Conservation (phyloP, 2,329 filamentous ascomycete genomes). For the Aureobasidium sp. region DNA sequence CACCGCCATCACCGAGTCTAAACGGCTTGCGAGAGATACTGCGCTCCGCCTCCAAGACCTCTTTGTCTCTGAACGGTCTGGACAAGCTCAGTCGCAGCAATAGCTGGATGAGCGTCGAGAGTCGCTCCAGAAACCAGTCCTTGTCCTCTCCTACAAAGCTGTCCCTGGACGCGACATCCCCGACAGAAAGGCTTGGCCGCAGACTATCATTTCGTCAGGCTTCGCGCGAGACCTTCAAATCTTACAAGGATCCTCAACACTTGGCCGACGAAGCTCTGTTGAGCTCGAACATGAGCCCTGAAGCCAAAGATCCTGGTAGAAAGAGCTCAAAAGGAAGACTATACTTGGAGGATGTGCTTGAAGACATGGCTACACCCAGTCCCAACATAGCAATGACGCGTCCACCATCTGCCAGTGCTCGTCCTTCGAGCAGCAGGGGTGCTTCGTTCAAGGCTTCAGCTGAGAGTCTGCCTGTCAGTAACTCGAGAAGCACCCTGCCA, state of each 20-base stretch:
- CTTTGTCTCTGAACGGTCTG: slow-evolving; percentile 37
- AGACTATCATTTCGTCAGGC: neutral
- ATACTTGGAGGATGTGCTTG: slow-evolving; percentile 21
- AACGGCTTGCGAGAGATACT: slow-evolving; percentile 52
- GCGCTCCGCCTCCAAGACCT: slow-evolving; percentile 26
- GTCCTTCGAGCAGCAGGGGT: neutral
- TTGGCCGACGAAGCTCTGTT: slow-evolving; percentile 5
- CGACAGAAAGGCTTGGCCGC: neutral
- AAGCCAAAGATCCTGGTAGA: neutral
- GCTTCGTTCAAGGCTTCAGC: neutral
- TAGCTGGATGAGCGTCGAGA: slow-evolving; percentile 23
- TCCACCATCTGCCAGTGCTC: neutral
- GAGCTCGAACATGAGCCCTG: neutral
- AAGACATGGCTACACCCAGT: slow-evolving; percentile 15
- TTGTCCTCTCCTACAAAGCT: slow-evolving; percentile 16
- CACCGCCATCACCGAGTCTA: slow-evolving; percentile 38
- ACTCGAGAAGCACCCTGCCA: neutral
- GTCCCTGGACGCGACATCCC: slow-evolving; percentile 14
- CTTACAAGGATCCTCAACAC: neutral
- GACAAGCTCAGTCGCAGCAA: slow-evolving; percentile 52
- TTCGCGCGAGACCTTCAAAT: neutral
- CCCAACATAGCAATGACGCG: neutral
- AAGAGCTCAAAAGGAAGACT: slow-evolving; percentile 28
- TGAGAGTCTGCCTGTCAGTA: neutral
- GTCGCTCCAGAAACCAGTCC: slow-evolving; percentile 22